Percentiles rank a stretch among this genome's conserved stretches.
These are phyloP conservation scores for Pharus latifolius DNA, from an alignment of 176 grass and related monocot species.

Conservation along the genomic window DNA sequence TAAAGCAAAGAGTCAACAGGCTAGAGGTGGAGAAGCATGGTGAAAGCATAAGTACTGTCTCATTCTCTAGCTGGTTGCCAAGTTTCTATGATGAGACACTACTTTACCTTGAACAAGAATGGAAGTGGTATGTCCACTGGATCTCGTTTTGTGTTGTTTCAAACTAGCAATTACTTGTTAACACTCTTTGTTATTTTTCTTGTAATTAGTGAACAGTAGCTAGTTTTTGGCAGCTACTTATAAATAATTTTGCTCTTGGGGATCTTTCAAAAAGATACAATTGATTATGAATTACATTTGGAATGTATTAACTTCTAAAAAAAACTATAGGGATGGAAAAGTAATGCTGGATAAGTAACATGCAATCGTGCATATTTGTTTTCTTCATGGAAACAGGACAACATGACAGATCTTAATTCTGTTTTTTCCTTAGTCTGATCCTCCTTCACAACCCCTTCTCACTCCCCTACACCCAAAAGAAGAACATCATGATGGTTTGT, in stretches of 20 bases:
- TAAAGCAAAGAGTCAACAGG: constrained; percentile 61
- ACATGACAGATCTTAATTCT: no score
- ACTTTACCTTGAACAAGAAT: constrained; percentile 97
- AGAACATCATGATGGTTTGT: no score
- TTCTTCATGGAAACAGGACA: no score
- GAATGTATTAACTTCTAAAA: no score
- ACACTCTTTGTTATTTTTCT: no score
- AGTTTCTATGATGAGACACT: constrained; percentile 98
- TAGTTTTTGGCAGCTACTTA: neutral
- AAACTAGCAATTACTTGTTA: neutral
- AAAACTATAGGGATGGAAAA: no score
- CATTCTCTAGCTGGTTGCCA: constrained; percentile 91
- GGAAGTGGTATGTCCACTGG: constrained; percentile 87
- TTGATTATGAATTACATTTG: neutral
- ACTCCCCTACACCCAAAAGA: no score
- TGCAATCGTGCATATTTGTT: no score
- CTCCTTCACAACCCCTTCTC: no score
- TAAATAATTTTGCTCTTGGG: neutral
- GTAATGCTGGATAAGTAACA: no score
- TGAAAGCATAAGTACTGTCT: constrained; percentile 39
- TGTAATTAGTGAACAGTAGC: constrained; percentile 7
- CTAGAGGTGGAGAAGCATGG: constrained; percentile 58
- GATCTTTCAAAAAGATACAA: neutral
- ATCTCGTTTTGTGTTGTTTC: constrained; percentile 8
- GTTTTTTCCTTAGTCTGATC: no score